These are phyloP conservation scores for Sporobolomyces roseus DNA, from an alignment of 768 basidiomycete species.

Conservation along the genomic window DNA sequence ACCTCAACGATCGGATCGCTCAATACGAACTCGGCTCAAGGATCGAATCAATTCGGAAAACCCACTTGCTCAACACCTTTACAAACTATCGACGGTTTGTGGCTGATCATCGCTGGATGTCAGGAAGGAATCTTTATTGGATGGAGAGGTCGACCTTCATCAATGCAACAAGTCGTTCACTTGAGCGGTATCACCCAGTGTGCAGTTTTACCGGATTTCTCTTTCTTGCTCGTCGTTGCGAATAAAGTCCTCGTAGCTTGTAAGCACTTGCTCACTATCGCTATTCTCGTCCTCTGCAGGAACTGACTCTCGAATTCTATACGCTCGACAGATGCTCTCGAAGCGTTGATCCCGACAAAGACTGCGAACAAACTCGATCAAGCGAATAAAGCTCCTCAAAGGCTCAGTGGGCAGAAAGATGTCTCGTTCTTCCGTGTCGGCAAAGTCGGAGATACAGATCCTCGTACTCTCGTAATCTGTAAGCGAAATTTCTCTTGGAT, in stretches of 20 bases:
- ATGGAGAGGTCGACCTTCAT: conserved; percentile 78
- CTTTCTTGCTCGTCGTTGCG: conserved; percentile 89
- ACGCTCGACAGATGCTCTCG: conserved; percentile 55
- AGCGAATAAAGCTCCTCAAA: conserved; percentile 72
- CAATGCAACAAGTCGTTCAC: conserved; percentile 87
- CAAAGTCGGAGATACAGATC: conserved; percentile 60
- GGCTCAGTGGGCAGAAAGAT: conserved; percentile 82
- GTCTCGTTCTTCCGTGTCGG: conserved; percentile 96
- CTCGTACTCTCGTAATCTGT: conserved; percentile 76
- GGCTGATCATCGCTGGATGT: conserved; percentile 87
- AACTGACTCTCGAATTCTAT: conserved; percentile 56
- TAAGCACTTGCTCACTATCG: neutral
- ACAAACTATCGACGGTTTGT: conserved; percentile 69
- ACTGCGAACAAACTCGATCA: conserved; percentile 54
- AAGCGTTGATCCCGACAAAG: conserved; percentile 84
- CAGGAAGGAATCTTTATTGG: conserved; percentile 96
- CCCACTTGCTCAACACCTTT: conserved; percentile 96
- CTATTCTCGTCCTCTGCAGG: neutral
- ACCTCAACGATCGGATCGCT: conserved; percentile 28
- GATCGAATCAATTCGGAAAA: conserved; percentile 43
- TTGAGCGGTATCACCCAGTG: conserved; percentile 90
- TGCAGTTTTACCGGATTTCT: conserved; percentile 92
- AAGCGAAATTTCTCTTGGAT: neutral
- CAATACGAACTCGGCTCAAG: neutral
- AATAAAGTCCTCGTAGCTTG: conserved; percentile 75